Evolutionary conservation across 371 early-diverging fungal species (phyloP).

Genomic region (Apophysomyces sp.): DNA sequence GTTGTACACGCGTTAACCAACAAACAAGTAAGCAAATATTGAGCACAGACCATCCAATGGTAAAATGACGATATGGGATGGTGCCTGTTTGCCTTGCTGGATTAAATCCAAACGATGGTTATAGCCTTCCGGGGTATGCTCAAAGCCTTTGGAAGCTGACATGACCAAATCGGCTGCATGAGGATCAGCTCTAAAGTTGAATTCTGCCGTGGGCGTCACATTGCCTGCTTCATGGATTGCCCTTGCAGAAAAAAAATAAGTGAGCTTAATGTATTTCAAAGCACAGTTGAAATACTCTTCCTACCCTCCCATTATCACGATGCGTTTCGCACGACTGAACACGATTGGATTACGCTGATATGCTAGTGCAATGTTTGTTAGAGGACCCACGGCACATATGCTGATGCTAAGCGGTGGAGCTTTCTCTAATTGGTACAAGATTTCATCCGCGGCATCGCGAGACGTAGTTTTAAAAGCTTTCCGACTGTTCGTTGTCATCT

Average conservation of each 20-base stretch:
- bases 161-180: conserved; percentile 49
- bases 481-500: conserved; percentile 14
- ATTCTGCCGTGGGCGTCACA: conserved; percentile 52
- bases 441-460: conserved; percentile 45
- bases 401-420: conserved; percentile 47
- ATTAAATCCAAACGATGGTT: conserved; percentile 10
- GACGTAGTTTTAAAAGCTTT: conserved; percentile 31
- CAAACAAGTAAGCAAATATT: not conserved
- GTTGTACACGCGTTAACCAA: not conserved
- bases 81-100: conserved; percentile 17
- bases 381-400: conserved; percentile 53
- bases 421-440: conserved; percentile 40
- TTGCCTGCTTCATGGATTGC: conserved; percentile 41
- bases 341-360: conserved; percentile 46
- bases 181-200: conserved; percentile 57
- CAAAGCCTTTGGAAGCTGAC: conserved; percentile 33
- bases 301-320: conserved; percentile 57
- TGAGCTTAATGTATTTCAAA: not conserved
- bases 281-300: not conserved
- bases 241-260: not conserved
- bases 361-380: conserved; percentile 61
- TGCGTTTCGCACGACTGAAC: conserved; percentile 46
- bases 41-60: conserved; percentile 47
- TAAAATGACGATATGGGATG: conserved; percentile 38
- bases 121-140: conserved; percentile 22